Conservation (phyloP, 2,329 filamentous ascomycete species). For the Trichoderma pleuroti region DNA sequence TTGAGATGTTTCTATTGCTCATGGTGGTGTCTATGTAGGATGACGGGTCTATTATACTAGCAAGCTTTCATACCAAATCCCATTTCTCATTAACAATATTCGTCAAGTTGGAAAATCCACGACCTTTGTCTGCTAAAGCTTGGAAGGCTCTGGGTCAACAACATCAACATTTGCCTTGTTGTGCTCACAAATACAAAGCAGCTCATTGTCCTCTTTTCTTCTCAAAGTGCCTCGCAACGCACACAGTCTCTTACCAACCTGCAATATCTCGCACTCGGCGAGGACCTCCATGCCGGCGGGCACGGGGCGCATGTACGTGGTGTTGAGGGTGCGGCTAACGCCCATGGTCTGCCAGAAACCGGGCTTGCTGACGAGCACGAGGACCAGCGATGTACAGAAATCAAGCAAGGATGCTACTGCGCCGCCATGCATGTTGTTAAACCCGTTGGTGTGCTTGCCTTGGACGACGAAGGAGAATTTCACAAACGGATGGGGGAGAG, state of each 20-base stretch:
- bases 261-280: slow-evolving; percentile 56
- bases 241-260: slow-evolving; percentile 53
- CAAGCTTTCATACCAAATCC: not conserved
- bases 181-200: slow-evolving; percentile 60
- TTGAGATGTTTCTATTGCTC: not conserved
- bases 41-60: not conserved
- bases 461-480: slow-evolving; percentile 50
- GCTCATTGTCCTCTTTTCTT: slow-evolving; percentile 47
- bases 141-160: slow-evolving; percentile 44
- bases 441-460: slow-evolving; percentile 49
- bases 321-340: slow-evolving; percentile 62
- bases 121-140: slow-evolving; percentile 24
- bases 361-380: slow-evolving; percentile 53
- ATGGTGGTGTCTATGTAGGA: not conserved
- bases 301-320: slow-evolving; percentile 64
- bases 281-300: slow-evolving; percentile 49
- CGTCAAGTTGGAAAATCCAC: not conserved
- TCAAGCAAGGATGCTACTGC: slow-evolving; percentile 65
- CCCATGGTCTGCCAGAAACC: slow-evolving; percentile 62
- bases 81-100: not conserved
- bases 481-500: slow-evolving; percentile 36
- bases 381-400: slow-evolving; percentile 56
- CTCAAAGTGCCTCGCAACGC: slow-evolving; percentile 54
- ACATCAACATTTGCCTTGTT: slow-evolving; percentile 61
- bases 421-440: slow-evolving; percentile 60